Percentiles rank a stretch among this genome's conserved stretches.
These are phyloP conservation scores for Epicoccum nigrum DNA, from an alignment of 2,329 filamentous ascomycete species.

Conservation along the genomic window DNA sequence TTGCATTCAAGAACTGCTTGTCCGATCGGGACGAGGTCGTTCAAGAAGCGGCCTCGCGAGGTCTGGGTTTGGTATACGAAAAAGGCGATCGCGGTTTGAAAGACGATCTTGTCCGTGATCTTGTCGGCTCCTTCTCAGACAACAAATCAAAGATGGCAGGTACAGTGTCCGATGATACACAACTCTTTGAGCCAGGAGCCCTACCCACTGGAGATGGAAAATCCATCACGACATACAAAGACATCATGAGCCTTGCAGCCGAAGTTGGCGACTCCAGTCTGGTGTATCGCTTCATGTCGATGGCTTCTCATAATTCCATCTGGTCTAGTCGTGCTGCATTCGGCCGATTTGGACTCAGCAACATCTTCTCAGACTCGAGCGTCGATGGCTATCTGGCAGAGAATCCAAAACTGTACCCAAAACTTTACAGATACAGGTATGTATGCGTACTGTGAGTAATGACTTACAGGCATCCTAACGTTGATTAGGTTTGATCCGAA, in stretches of 20 bases:
- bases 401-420: slow-evolving; percentile 93
- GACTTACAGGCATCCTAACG: slow-evolving; percentile 20
- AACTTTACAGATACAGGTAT: slow-evolving; percentile 83
- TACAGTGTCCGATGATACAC: slow-evolving; percentile 87
- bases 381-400: slow-evolving; percentile 70
- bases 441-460: neutral
- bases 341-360: slow-evolving; percentile 89
- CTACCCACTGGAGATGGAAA: slow-evolving; percentile 83
- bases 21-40: slow-evolving; percentile 91
- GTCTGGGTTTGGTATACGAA: slow-evolving; percentile 91
- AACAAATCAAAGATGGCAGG: slow-evolving; percentile 70
- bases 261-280: slow-evolving; percentile 95
- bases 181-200: slow-evolving; percentile 90
- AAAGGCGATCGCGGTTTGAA: slow-evolving; percentile 82
- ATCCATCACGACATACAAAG: slow-evolving; percentile 93
- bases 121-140: slow-evolving; percentile 86
- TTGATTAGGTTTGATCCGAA: slow-evolving; percentile 79
- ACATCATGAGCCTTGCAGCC: slow-evolving; percentile 93
- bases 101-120: slow-evolving; percentile 81
- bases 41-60: slow-evolving; percentile 91
- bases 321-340: slow-evolving; percentile 98
- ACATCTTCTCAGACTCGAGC: slow-evolving; percentile 84
- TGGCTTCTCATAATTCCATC: slow-evolving; percentile 93
- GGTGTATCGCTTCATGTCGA: slow-evolving; percentile 98
- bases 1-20: slow-evolving; percentile 84